Evolutionary conservation across 768 basidiomycete species (phyloP), one percentile per base, ranked within the genome.

Genomic region (Suillus fuscotomentosus): DNA sequence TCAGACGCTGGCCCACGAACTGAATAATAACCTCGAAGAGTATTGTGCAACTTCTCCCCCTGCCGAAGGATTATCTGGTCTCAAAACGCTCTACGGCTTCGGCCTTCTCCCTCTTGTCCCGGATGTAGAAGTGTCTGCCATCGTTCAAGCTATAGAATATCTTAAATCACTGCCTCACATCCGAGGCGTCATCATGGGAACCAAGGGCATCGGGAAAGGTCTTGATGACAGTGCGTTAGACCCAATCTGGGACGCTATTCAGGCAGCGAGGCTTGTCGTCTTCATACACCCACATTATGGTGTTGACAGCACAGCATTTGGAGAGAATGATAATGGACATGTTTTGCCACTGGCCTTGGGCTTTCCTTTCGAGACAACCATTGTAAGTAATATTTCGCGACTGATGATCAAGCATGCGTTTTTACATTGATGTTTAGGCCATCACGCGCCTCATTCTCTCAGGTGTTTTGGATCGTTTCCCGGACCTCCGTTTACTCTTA

Each of bases 281-380:
- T 95, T 95, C 78, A 73, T 95, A 38, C 93, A 94, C 69, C 93
- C 92, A 9, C 94, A 95, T 73, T 95, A 95, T 72, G 91, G 92
- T 13, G 84, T 95, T 27, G 88, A 88, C 68, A 76, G 77, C n/a
- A 83, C 83, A 53, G 86, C 85, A 4, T 95, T 91, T 83, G 93
- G 93, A 1, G 83, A 87, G 62, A 85, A 81, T 65, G 84, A 88
- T 48, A 95, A 95, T 68, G 94, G 94, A 0, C 94, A 95, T 67
- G 94, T 94, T 45, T 84, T 96, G 36, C 90, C 93, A 3, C 84
- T 95, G 60, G 91, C 92, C 0, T 82, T 94, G 17, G 94, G 94
- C 1, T 95, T 96, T 76, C 94, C 94, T 3, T 90, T 95, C 70
- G 94, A 95, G 78, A 95, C 94, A 20, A 94, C 94, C 5, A 88